phyloP scores from a whole-genome alignment of 78 protist species.

The Dictyostelium discoideum region DNA sequence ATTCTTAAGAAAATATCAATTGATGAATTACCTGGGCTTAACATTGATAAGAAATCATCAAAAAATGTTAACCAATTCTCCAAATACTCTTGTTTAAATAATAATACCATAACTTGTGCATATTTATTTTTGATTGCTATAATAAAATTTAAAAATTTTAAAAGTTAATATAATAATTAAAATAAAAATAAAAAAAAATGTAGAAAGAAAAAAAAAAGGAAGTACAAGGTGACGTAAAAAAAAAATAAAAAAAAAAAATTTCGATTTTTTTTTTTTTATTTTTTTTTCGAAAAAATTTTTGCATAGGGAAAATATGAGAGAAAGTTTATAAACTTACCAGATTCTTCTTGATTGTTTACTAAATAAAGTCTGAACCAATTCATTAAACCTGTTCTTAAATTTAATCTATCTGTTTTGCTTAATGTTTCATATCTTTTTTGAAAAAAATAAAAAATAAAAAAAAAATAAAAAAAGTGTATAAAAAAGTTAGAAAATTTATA shows the following conservation, averaged over 20 bases:
- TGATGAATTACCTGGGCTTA: neutral
- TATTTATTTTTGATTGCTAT: conserved; percentile 76
- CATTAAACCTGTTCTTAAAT: conserved; percentile 31
- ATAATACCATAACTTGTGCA: conserved; percentile 74
- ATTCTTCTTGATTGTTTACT: conserved; percentile 7
- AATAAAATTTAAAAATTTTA: too few species aligned
- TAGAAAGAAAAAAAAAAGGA: neutral
- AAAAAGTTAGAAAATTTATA: neutral
- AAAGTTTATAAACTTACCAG: neutral
- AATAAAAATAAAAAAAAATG: neutral
- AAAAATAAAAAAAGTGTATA: neutral
- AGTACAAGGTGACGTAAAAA: neutral
- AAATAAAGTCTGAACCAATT: conserved; percentile 22
- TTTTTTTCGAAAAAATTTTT: neutral
- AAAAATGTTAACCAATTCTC: conserved; percentile 74
- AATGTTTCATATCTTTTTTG: conserved; percentile 1
- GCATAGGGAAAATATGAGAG: neutral
- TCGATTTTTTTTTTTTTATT: neutral
- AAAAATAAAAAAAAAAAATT: conserved; percentile 11
- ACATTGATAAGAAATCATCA: conserved; percentile 45
- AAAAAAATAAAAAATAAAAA: too few species aligned
- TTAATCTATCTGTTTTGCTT: conserved; percentile 19
- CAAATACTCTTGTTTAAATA: conserved; percentile 81
- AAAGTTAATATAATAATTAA: neutral
- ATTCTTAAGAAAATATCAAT: conserved; percentile 82